A percentile compares a stretch with the other conserved stretches of the same genome.
Conservation (phyloP, 495 filamentous ascomycete species). For the Penicillium robsamsonii region DNA sequence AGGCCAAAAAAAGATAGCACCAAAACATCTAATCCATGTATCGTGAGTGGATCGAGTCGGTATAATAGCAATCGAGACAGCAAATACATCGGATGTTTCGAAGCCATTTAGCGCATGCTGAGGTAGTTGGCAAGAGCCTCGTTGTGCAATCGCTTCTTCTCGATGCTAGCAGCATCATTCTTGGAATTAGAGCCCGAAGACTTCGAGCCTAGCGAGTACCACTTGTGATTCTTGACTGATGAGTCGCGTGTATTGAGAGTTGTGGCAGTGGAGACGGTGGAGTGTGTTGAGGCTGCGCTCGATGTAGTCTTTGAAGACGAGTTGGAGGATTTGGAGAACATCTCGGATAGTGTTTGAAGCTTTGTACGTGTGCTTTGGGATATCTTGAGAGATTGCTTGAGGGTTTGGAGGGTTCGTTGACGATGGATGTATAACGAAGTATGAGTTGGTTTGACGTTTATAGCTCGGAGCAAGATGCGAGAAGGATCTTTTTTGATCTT, state of each 20-base stretch:
- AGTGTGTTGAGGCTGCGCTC: slow-evolving; percentile 27
- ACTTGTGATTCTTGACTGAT: slow-evolving; percentile 24
- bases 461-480: background rate
- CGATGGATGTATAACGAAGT: background rate
- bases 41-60: background rate
- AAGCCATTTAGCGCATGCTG: slow-evolving; percentile 22
- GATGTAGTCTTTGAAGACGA: slow-evolving; percentile 20
- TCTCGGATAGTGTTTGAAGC: slow-evolving; percentile 5
- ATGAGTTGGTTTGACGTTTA: background rate
- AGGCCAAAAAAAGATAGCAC: background rate
- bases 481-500: background rate
- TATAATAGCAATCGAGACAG: background rate
- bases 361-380: slow-evolving; percentile 2
- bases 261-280: slow-evolving; percentile 29
- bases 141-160: slow-evolving; percentile 26
- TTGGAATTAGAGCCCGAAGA: slow-evolving; percentile 7
- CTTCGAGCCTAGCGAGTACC: slow-evolving; percentile 25
- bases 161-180: background rate
- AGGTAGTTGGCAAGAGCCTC: slow-evolving; percentile 36
- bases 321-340: slow-evolving; percentile 19
- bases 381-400: background rate
- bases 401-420: background rate
- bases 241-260: slow-evolving; percentile 27
- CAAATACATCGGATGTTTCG: background rate
- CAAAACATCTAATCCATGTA: background rate